Evolutionary conservation across 2,329 filamentous ascomycete species (phyloP).

Genomic region (Coniochaeta pulveracea): DNA sequence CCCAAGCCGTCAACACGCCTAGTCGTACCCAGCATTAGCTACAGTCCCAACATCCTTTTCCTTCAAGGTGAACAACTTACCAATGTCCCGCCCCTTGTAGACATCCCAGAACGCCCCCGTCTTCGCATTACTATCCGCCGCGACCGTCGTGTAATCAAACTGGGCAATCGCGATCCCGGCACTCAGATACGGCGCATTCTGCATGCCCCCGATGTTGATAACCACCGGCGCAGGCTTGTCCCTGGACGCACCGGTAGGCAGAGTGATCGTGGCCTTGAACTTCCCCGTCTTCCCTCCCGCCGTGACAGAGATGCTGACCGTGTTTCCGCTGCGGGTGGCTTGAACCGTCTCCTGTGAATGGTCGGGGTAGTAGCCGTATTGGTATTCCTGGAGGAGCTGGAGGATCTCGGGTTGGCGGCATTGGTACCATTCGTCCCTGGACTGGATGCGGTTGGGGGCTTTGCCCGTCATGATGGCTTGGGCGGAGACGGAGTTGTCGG

Average conservation of each 20-base stretch:
- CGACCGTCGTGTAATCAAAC: constrained; percentile 35
- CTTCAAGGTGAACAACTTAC: constrained; percentile 16
- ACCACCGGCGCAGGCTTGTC: constrained; percentile 29
- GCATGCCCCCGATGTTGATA: constrained; percentile 38
- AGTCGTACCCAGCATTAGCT: not conserved
- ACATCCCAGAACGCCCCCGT: constrained; percentile 36
- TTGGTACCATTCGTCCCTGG: constrained; percentile 33
- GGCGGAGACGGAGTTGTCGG: constrained; percentile 19
- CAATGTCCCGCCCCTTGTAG: constrained; percentile 35
- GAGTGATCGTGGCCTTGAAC: constrained; percentile 29
- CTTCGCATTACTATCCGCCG: constrained; percentile 36
- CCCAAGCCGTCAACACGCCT: constrained; percentile 42
- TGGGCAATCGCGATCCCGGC: constrained; percentile 36
- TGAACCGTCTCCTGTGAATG: constrained; percentile 32
- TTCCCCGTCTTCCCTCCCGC: constrained; percentile 29
- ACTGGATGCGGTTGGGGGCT: constrained; percentile 28
- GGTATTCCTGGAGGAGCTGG: constrained; percentile 35
- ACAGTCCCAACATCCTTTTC: not conserved
- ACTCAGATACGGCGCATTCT: constrained; percentile 30
- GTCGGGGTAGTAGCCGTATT: constrained; percentile 39
- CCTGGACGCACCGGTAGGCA: constrained; percentile 23
- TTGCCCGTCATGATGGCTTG: constrained; percentile 24
- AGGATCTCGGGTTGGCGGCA: constrained; percentile 39
- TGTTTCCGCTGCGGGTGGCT: constrained; percentile 32
- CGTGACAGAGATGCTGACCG: constrained; percentile 28